Evolutionary conservation across 2,329 filamentous ascomycete genomes (phyloP), one percentile per base, ranked within the genome.

Genomic region (Colletotrichum liriopes): DNA sequence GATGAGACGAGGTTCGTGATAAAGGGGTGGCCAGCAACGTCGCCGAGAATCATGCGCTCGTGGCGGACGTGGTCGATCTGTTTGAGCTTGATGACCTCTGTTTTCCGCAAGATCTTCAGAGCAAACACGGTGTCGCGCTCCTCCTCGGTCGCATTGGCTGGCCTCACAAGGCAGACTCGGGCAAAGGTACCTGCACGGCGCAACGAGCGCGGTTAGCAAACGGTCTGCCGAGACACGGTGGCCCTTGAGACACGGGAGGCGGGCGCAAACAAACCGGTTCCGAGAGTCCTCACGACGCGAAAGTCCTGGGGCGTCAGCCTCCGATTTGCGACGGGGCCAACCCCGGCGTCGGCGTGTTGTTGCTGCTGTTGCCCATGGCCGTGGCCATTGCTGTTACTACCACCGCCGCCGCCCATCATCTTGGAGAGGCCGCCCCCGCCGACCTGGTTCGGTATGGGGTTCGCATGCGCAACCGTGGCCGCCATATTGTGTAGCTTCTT

Each of bases 61-160:
- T 95, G 93, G 73, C 93, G 92, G 66, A 96, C 93, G 82, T 96
- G 94, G 82, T 96, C 93, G 76, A 96, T 92, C 79, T 96, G 94
- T 86, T 96, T 96, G 70, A 96, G 88, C 74, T 92, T 92, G 80
- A 96, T 93, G 55, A 96, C 92, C 77, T 92, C 88, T 66, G 89
- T 87, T 79, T 92, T 92, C 74, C 93, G 90, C 75, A 96, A 82
- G 67, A 95, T 94, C 86, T 96, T 96, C 78, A 96, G 87, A 56
- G 93, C 93, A 82, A 92, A 95, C n/a, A 95, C 92, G 76, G 91
- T 89, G 78, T 88, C 86, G 73, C 86, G 84, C 77, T 92, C 89
- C 47, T 84, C 84, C 29, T 87, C 79, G 52, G 82, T 79, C 52
- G 85, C 84, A 75, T 87, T 86, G 52, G 89, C 87, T 47, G 93